phyloP scores from a whole-genome alignment of 164 flowering plant species.

The Kingdonia uniflora region DNA sequence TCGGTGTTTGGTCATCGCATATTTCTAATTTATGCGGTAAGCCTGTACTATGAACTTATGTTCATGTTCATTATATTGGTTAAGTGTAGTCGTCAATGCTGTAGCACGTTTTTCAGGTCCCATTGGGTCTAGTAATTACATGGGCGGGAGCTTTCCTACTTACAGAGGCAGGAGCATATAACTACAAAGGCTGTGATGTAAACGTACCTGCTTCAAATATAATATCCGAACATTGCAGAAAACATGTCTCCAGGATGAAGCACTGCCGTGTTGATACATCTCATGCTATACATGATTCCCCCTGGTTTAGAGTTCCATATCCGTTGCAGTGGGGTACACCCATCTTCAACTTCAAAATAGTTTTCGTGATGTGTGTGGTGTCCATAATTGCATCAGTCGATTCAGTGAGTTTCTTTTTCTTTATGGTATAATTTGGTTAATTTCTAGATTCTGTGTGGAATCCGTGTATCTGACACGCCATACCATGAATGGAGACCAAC shows the following conservation, averaged over 20 bases:
- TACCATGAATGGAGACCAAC: too few relatives aligned
- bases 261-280: slow-evolving; percentile 85
- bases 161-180: slow-evolving; percentile 87
- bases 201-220: slow-evolving; percentile 79
- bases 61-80: not conserved
- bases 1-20: slow-evolving; percentile 89
- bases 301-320: slow-evolving; percentile 98
- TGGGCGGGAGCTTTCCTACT: slow-evolving; percentile 88
- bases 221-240: slow-evolving; percentile 73
- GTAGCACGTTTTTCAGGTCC: slow-evolving; percentile 47
- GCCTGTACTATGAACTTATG: slow-evolving; percentile 10
- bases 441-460: too few relatives aligned
- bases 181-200: slow-evolving; percentile 75
- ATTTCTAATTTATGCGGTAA: slow-evolving; percentile 93
- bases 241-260: slow-evolving; percentile 73
- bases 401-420: slow-evolving; percentile 54
- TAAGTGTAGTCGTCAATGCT: not conserved
- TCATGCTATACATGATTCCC: slow-evolving; percentile 65
- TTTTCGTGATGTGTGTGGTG: slow-evolving; percentile 85
- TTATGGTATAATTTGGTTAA: not conserved
- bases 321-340: slow-evolving; percentile 99
- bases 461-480: too few relatives aligned
- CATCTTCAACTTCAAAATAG: slow-evolving; percentile 76
- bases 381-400: slow-evolving; percentile 88
- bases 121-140: slow-evolving; percentile 84